phyloP scores from a whole-genome alignment of 176 grass and related monocot genomes.

The Carex cristatella region DNA sequence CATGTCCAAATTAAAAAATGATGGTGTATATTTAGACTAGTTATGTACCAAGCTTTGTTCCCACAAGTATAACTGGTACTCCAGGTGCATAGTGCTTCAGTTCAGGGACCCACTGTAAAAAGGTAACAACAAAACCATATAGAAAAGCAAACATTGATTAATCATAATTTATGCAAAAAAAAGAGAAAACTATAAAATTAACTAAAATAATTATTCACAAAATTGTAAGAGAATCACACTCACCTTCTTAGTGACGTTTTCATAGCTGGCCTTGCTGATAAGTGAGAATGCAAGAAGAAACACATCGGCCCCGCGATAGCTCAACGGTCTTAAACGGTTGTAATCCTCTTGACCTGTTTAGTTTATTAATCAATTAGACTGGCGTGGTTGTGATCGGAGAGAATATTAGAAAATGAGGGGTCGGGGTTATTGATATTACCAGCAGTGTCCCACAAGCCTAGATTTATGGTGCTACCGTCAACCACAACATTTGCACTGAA shows the following conservation, averaged over 20 bases:
- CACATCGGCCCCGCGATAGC: slow-evolving; percentile 70
- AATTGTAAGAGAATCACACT: not conserved
- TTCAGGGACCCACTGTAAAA: slow-evolving; percentile 60
- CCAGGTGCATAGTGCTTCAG: slow-evolving; percentile 70
- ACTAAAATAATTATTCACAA: not conserved
- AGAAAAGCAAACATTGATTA: not conserved
- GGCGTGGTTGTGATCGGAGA: too few relatives aligned
- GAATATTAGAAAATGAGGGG: not conserved
- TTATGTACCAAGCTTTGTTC: slow-evolving; percentile 57
- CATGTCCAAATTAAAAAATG: not conserved
- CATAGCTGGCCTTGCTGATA: slow-evolving; percentile 80
- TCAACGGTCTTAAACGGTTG: slow-evolving; percentile 57
- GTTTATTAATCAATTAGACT: not conserved
- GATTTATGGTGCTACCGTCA: slow-evolving; percentile 51
- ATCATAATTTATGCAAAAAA: not conserved
- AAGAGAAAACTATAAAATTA: not conserved
- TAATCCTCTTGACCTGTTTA: slow-evolving; percentile 75
- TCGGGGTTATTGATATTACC: slow-evolving; percentile 8
- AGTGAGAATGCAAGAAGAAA: slow-evolving; percentile 71
- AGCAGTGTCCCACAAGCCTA: slow-evolving; percentile 60
- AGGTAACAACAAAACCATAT: not conserved
- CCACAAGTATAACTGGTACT: slow-evolving; percentile 63
- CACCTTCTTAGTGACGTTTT: slow-evolving; percentile 76
- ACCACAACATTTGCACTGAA: slow-evolving; percentile 62
- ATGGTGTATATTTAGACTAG: not conserved